Evolutionary conservation across 352 stramenopile genomes (phyloP), one percentile per base, ranked within the genome.

Genomic region (Pythium apleroticum): DNA sequence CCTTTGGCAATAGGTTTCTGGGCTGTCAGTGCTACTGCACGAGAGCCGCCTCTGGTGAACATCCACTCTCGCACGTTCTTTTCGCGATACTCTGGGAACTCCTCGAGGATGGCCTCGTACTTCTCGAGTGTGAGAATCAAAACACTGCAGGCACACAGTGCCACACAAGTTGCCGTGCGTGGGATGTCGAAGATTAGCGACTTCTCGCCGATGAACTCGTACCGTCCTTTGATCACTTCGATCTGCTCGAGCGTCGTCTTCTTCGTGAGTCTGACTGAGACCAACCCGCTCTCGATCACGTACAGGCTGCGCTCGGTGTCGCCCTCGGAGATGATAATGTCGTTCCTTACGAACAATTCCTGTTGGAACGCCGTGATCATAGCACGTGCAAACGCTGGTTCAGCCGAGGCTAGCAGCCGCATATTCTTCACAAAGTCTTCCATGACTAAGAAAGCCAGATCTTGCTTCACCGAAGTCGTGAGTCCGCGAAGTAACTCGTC

Each of bases 341-440:
- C 81, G 48, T 90, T 88, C 19, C 77, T 76, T 27, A 91, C 84
- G 31, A 84, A 93, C 27, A 90, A 77, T 52, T 93, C 84, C 43
- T 81, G 80, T 53, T 90, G 69, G n/a, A 93, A 77, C 19, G 82
- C 75, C 9, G 81, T 66, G 39, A 90, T 74, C 15, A 91, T 72
- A 0, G 82, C 79, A 6, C 77, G 78, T 20, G 73, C 75, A 50
- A 93, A 93, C 0, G 70, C 72, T 27, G 81, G 68, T 41, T 91
- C 84, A 20, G 78, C 89, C 4, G 54, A 73, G 3, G 72, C 77
- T 54, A 93, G 89, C 9, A 91, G 69, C 7, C 64, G 58, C 70
- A 91, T 75, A 24, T 93, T 76, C 31, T 71, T 73, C 27, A 90
- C 69, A 25, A 91, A 71, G 35, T 88, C 81, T 30, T 77, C 66